Percentiles rank a stretch among this genome's conserved stretches.
Conservation (phyloP, 805 yeast species). For the Candida methanosorbosa region DNA sequence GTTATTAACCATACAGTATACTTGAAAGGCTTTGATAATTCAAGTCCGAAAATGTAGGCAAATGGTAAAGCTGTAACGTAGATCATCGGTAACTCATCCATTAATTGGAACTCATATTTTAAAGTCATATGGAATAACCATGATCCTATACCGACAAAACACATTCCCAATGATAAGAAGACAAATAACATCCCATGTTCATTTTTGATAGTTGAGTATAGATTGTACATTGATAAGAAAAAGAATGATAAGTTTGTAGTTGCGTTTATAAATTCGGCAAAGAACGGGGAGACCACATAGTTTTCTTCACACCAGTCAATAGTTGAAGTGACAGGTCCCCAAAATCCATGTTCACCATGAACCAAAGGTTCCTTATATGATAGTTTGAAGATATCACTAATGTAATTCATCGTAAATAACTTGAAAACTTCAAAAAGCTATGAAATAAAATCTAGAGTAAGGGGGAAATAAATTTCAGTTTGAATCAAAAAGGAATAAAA, state of each 20-base stretch:
- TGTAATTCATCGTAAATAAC: no score
- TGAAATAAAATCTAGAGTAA: no score
- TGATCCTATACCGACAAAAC: constrained; percentile 81
- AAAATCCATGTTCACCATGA: constrained; percentile 36
- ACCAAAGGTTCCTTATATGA: constrained; percentile 12
- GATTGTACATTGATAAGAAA: constrained; percentile 21
- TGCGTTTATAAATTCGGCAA: constrained; percentile 88
- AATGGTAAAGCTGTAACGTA: constrained; percentile 92
- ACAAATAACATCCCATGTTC: constrained; percentile 61
- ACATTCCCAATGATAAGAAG: constrained; percentile 64
- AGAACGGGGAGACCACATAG: constrained; percentile 74
- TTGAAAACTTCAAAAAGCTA: no score
- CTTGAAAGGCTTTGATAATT: constrained; percentile 3
- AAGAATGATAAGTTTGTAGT: constrained; percentile 60
- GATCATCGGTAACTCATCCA: constrained; percentile 94
- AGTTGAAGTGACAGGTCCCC: constrained; percentile 83
- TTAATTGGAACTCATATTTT: constrained; percentile 72
- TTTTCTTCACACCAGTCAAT: constrained; percentile 98
- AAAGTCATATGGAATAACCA: constrained; percentile 96
- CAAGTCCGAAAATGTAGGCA: constrained; percentile 21
- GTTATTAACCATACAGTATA: constrained; percentile 10
- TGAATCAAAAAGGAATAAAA: no score
- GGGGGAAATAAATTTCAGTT: no score
- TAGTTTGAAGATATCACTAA: constrained; percentile 3
- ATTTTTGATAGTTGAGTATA: constrained; percentile 49